Evolutionary conservation across 495 filamentous ascomycete genomes (phyloP), one percentile per base, ranked within the genome.

Genomic region (Penicillium cinerascens): DNA sequence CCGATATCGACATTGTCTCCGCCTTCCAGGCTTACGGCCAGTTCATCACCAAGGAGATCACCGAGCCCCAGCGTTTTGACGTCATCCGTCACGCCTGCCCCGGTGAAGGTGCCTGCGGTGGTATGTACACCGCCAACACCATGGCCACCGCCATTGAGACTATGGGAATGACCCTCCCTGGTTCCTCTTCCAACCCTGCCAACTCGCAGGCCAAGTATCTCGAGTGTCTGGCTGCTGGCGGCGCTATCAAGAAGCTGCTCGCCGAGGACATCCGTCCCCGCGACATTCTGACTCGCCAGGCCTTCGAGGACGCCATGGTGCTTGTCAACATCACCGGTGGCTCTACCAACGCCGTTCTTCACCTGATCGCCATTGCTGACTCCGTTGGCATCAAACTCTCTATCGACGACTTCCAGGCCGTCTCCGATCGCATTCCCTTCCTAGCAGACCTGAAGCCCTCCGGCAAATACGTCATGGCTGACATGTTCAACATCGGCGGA

Each of bases 61-160:
- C 78, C 60, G 93, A 98, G 77, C 85, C 92, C 60, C 77, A 89
- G 69, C 85, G 93, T 22, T 92, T 87, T 64, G 93, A 98, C 69
- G 92, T 97, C 66, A 96, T 97, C 65, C 82, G 92, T 49, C 78
- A 97, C 70, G 93, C 93, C 29, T 97, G 92, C 70, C 92, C 92
- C 37, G 93, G 93, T 41, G 79, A 86, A 54, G 93, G 93, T 54
- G 93, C 95, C 17, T 98, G 93, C 65, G 93, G 93, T 64, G 93
- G 93, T 53, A 98, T 98, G 93, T 98, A 98, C 77, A 98, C 93
- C 16, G 93, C 93, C 48, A 98, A 98, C 79, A 98, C 93, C 44
- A 95, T 98, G 91, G 93, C 93, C 41, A 87, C 87, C 5, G 92
- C 92, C n/a, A 95, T 97, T 56, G 93, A 98, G 73, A 82, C 85